Base-by-base conservation (phyloP, 2,329 filamentous ascomycete species). In the Parasarocladium wereldwijsianum region DNA sequence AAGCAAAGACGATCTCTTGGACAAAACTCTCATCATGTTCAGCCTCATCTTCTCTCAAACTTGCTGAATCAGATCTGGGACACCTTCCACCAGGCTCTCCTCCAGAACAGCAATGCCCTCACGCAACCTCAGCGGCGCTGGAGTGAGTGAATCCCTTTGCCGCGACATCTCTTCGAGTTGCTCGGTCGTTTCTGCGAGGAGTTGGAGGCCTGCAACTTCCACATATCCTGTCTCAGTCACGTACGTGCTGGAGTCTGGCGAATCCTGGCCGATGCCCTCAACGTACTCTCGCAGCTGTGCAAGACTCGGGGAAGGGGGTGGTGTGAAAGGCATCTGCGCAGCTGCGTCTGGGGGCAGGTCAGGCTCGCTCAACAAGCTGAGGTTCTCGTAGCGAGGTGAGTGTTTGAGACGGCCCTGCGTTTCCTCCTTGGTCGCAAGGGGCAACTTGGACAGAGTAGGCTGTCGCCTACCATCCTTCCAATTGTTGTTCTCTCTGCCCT, bases 61-160 rank as follows among this genome's bases (percentile, higher is more conserved):
- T 20, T 49, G 40, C 14, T 52, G 57, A 22, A 63, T 43, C 13
- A 64, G 38, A 40, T 66, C 62, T 3, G 60, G 49, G 17, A 57
- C 43, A 7, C 23, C 12, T 24, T 8, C 12, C 8, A 12, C 61
- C 57, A 18, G 55, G 47, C 60, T 64, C 43, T 72, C 68, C 41
- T 75, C 68, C 3, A 62, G 61, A 16, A 75, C 44, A 2, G 67
- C 66, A 4, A 74, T 52, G 2, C 68, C 69, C 11, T 60, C 55
- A 4, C 55, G 51, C 2, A 70, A 60, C 17, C 62, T 55, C 3
- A 68, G 43, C 23, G 56, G 52, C 15, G 35, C 38, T 6, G 44
- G 32, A 15, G 16, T 8, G 36, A 29, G 7, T 4, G 13, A 9
- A 8, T 22, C 18, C 6, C 13, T 17, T 10, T 14, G 10, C 11